Evolutionary conservation across 768 basidiomycete genomes (phyloP), one percentile per base, ranked within the genome.

Genomic region (Pisolithus sp.): DNA sequence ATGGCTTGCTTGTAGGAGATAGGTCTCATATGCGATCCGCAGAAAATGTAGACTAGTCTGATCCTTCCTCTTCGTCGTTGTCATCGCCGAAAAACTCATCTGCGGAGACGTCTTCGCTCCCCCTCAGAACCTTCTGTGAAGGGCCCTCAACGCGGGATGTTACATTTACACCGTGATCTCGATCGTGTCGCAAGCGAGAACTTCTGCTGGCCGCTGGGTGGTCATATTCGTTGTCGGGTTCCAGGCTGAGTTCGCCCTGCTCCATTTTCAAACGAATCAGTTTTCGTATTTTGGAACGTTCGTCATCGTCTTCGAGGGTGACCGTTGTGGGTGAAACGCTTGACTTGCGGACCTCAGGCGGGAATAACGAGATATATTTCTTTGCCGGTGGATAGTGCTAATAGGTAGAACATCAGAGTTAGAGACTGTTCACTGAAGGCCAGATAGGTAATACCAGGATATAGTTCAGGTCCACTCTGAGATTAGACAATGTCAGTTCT

Each of bases 281-380:
- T 34, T 58, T 63, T 23, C 82, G 76, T n/a, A 90, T 61, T 57
- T 80, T 78, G 46, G 80, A 75, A 9, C 86, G 76, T 21, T 70
- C 65, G 50, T 81, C 75, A 6, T 81, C 80, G 41, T 68, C 60
- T 21, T 55, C 65, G 13, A 23, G 44, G 2, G 46, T 53, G 8
- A 53, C 40, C 24, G 46, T 28, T 0, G 56, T 50, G 24, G 50
- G 23, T 1, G 55, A n/a, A 37, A 50, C 52, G 28, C 59, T 53
- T n/a, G 57, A 24, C 23, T 48, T 24, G 15, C 59, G 75, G 7
- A 74, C 68, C 60, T 83, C 82, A 0, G 86, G 80, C 5, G 93
- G 91, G 65, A 93, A 94, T 24, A 97, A 76, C 2, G 93, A 89
- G 28, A 96, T 81, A 64, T 97, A 96, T 72, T 91, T 94, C 62